These are phyloP conservation scores for Lasiosphaeriaceae sp. DNA, from an alignment of 495 filamentous ascomycete genomes.

Conservation along the genomic window DNA sequence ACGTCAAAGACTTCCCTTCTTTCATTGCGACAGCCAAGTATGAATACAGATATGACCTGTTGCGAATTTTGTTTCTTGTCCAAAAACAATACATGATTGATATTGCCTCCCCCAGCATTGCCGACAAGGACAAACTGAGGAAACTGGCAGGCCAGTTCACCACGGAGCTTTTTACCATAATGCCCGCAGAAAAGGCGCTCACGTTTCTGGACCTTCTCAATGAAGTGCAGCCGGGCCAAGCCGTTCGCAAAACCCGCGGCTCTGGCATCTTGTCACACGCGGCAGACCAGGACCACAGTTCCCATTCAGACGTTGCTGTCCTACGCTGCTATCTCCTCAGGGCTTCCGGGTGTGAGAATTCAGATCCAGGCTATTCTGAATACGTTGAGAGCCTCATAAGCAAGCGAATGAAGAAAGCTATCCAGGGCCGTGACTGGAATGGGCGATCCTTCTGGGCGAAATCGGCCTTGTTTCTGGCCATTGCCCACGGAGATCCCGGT, in stretches of 20 bases:
- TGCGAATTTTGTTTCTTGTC: slow-evolving; percentile 5
- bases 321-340: neutral
- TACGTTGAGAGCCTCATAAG: slow-evolving; percentile 2
- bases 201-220: neutral
- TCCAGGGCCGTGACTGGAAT: slow-evolving; percentile 3
- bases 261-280: neutral
- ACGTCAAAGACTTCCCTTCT: neutral
- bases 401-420: slow-evolving; percentile 6
- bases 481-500: slow-evolving; percentile 18
- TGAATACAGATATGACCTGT: slow-evolving; percentile 5
- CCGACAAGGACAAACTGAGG: slow-evolving; percentile 9
- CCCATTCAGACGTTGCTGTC: neutral
- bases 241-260: neutral
- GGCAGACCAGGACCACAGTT: neutral
- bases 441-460: slow-evolving; percentile 12
- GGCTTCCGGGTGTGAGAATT: neutral
- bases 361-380: neutral
- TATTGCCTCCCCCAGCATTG: neutral
- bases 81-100: slow-evolving; percentile 7
- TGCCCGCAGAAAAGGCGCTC: neutral
- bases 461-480: slow-evolving; percentile 17
- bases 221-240: neutral
- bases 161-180: slow-evolving; percentile 4
- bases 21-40: neutral
- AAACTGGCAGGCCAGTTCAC: neutral